phyloP scores from a whole-genome alignment of 1,284 basidiomycete genomes.

The Moesziomyces antarcticus region DNA sequence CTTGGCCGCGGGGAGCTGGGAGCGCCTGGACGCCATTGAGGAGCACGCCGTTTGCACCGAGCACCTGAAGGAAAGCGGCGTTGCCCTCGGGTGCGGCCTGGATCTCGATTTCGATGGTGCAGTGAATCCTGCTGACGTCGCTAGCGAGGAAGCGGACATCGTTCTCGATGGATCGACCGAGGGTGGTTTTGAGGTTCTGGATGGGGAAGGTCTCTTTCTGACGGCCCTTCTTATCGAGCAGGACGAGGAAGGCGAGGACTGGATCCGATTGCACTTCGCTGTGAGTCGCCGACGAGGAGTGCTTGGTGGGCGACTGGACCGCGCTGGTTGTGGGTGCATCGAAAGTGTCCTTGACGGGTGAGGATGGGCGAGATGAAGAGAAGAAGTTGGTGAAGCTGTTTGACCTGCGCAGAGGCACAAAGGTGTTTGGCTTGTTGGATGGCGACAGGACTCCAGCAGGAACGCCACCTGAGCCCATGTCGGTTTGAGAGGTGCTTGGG shows the following conservation, averaged over 20 bases:
- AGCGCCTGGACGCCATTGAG: conserved; percentile 21
- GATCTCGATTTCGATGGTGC: conserved; percentile 48
- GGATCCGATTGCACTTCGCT: conserved; percentile 1
- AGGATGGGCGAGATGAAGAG: conserved; percentile 34
- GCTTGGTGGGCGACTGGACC: conserved; percentile 13
- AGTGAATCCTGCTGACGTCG: conserved; percentile 45
- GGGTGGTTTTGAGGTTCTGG: conserved; percentile 32
- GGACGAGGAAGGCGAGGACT: conserved; percentile 36
- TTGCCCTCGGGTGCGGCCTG: conserved; percentile 8
- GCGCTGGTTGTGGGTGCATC: conserved; percentile 3
- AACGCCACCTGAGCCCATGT: conserved; percentile 8
- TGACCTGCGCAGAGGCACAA: conserved; percentile 35
- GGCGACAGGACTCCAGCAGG: conserved; percentile 21
- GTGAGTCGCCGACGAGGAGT: conserved; percentile 4
- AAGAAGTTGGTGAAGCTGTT: conserved; percentile 50
- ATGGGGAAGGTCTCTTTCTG: conserved; percentile 43
- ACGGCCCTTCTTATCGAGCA: conserved; percentile 40
- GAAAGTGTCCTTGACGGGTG: conserved; percentile 18
- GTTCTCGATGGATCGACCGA: conserved; percentile 43
- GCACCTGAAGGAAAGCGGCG: conserved; percentile 34
- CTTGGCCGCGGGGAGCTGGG: conserved; percentile 31
- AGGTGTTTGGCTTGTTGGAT: conserved; percentile 38
- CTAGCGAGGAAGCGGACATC: conserved; percentile 39
- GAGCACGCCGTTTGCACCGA: conserved; percentile 38
- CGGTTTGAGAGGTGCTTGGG: conserved; percentile 31